A percentile compares a stretch with the other conserved stretches of the same genome.
Evolutionary conservation across 306 rosid species (phyloP).

Genomic region (Vachellia pachyceras): DNA sequence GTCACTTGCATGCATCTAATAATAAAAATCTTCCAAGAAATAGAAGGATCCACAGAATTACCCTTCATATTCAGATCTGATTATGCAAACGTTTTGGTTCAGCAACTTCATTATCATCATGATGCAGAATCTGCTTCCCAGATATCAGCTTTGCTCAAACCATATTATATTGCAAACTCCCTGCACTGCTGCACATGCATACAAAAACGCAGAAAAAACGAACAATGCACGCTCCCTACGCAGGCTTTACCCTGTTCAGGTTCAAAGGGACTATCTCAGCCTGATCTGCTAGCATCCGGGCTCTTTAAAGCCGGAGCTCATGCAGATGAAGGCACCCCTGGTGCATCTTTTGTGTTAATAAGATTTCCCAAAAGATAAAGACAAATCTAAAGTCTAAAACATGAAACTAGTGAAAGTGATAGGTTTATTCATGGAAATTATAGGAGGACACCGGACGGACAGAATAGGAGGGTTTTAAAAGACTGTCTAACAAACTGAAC

Average conservation of each 20-base stretch:
- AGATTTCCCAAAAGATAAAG: constrained; percentile 24
- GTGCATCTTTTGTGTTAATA: constrained; percentile 84
- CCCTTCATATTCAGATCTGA: neutral
- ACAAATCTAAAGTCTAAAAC: neutral
- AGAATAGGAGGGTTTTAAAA: constrained; percentile 41
- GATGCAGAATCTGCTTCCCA: constrained; percentile 46
- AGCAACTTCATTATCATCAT: constrained; percentile 41
- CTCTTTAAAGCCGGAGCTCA: constrained; percentile 50
- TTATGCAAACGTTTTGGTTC: constrained; percentile 16
- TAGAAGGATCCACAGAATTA: too few species aligned
- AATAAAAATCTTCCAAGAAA: too few species aligned
- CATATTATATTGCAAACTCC: constrained; percentile 43
- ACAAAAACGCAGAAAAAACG: constrained; percentile 38
- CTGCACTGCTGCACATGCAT: constrained; percentile 62
- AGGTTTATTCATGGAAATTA: constrained; percentile 53
- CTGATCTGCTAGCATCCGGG: constrained; percentile 65
- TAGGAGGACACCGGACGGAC: constrained; percentile 40
- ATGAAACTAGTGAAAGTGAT: constrained; percentile 34
- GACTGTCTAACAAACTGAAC: constrained; percentile 54
- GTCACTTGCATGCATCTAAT: too few species aligned
- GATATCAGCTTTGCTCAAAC: constrained; percentile 44
- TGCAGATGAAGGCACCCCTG: constrained; percentile 98
- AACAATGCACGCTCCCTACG: constrained; percentile 99
- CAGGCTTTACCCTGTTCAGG: constrained; percentile 99
- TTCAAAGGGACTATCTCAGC: constrained; percentile 99